These are phyloP conservation scores for Suillus hirtellus DNA, from an alignment of 768 basidiomycete species.

Conservation along the genomic window DNA sequence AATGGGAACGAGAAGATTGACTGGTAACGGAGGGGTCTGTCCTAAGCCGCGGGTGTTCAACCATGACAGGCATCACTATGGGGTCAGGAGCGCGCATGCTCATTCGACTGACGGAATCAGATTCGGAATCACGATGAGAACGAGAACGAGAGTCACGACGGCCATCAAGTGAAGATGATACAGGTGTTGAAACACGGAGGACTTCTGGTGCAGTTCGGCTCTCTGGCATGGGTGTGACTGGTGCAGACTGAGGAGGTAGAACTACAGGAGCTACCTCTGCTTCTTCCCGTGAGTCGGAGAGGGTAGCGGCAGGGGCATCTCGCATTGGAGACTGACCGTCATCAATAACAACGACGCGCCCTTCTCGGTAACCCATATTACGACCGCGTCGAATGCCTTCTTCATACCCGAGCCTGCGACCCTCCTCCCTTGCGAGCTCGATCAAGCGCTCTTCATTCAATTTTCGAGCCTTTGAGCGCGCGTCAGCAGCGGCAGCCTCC, in stretches of 20 bases:
- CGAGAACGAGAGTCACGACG: conserved; percentile 23
- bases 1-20: conserved; percentile 20
- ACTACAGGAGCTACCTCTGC: background rate
- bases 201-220: conserved; percentile 26
- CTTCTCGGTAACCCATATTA: conserved; percentile 31
- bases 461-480: conserved; percentile 46
- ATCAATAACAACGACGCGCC: conserved; percentile 18
- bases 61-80: conserved; percentile 12
- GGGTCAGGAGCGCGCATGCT: conserved; percentile 18
- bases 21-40: conserved; percentile 15
- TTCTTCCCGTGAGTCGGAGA: conserved; percentile 25
- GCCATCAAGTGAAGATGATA: conserved; percentile 20
- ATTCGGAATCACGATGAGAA: conserved; percentile 19
- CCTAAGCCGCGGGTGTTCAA: conserved; percentile 19
- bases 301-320: conserved; percentile 19
- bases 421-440: conserved; percentile 54
- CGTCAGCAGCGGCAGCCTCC: conserved; percentile 45
- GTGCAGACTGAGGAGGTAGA: conserved; percentile 24
- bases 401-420: conserved; percentile 50
- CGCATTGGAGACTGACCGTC: conserved; percentile 20
- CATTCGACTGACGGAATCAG: conserved; percentile 16
- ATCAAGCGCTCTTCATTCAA: conserved; percentile 48
- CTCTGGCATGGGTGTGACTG: conserved; percentile 18
- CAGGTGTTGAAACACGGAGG: conserved; percentile 23
- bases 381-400: conserved; percentile 46